phyloP scores from a whole-genome alignment of 2,329 filamentous ascomycete species.

The Ophiocordyceps sinensis region DNA sequence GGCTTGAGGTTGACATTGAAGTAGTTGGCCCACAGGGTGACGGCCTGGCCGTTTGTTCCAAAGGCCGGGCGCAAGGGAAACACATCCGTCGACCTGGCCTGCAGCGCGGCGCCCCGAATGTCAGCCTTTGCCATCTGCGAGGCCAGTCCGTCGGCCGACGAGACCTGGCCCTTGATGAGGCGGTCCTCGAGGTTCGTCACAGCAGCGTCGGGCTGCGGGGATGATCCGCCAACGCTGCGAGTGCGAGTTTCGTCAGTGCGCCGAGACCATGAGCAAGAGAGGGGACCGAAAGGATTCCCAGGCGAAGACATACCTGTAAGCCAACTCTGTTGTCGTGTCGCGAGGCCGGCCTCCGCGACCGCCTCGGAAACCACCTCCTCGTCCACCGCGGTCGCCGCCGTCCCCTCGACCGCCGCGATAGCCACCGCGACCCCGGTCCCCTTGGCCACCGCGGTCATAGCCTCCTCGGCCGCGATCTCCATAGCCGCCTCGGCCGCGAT shows the following conservation, averaged over 20 bases:
- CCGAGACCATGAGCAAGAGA: neutral
- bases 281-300: too few species aligned
- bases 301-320: neutral
- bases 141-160: slow-evolving; percentile 12
- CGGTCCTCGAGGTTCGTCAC: slow-evolving; percentile 25
- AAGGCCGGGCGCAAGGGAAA: slow-evolving; percentile 36
- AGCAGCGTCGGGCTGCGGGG: slow-evolving; percentile 10
- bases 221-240: slow-evolving; percentile 9
- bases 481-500: slow-evolving; percentile 6
- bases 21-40: slow-evolving; percentile 40
- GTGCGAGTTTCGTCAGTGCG: neutral
- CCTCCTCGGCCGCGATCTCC: slow-evolving; percentile 2
- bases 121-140: slow-evolving; percentile 21
- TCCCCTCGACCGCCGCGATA: slow-evolving; percentile 5
- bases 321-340: neutral
- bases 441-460: slow-evolving; percentile 3
- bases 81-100: slow-evolving; percentile 7
- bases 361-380: neutral
- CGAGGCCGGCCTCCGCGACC: neutral
- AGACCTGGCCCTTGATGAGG: slow-evolving; percentile 17
- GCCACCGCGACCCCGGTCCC: slow-evolving; percentile 2
- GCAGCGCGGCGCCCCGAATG: slow-evolving; percentile 5
- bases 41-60: slow-evolving; percentile 25
- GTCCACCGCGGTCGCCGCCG: slow-evolving; percentile 4
- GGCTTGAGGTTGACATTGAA: slow-evolving; percentile 28